Percentiles rank a stretch among this genome's conserved stretches.
These are phyloP conservation scores for Hanseniaspora taiwanica DNA, from an alignment of 805 yeast species.

Conservation along the genomic window DNA sequence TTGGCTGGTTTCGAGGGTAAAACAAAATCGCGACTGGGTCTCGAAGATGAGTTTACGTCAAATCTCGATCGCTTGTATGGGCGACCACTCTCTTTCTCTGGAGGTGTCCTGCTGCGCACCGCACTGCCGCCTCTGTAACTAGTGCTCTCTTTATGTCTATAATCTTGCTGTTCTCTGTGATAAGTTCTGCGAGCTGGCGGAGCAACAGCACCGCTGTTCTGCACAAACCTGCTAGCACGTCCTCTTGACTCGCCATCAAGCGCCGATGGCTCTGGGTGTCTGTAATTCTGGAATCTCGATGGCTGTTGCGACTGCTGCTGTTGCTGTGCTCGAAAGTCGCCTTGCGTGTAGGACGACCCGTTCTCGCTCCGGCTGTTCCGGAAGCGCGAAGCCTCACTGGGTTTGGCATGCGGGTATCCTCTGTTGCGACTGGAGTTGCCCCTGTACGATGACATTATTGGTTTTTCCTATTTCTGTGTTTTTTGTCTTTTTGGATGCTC, in stretches of 20 bases:
- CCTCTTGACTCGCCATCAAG: too few relatives aligned
- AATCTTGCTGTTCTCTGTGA: too few relatives aligned
- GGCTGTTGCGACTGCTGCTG: background rate
- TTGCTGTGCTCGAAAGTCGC: too few relatives aligned
- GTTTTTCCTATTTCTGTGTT: background rate
- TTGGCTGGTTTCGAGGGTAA: background rate
- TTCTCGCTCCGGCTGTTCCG: background rate
- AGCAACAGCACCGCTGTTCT: background rate
- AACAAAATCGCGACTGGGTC: background rate
- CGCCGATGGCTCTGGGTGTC: background rate
- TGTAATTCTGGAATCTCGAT: background rate
- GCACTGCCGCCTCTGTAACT: background rate
- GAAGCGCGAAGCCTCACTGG: background rate
- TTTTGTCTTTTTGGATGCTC: background rate
- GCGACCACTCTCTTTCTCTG: background rate
- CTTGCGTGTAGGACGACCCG: background rate
- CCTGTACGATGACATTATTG: background rate
- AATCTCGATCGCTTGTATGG: background rate
- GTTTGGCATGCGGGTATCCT: background rate
- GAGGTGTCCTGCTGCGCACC: background rate
- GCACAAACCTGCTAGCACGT: too few relatives aligned
- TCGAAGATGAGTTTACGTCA: background rate
- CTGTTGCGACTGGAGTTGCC: background rate
- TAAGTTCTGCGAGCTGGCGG: too few relatives aligned
- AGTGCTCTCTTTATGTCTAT: background rate